Conservation (phyloP, 2,329 filamentous ascomycete genomes). For the Microcera coccophila region DNA sequence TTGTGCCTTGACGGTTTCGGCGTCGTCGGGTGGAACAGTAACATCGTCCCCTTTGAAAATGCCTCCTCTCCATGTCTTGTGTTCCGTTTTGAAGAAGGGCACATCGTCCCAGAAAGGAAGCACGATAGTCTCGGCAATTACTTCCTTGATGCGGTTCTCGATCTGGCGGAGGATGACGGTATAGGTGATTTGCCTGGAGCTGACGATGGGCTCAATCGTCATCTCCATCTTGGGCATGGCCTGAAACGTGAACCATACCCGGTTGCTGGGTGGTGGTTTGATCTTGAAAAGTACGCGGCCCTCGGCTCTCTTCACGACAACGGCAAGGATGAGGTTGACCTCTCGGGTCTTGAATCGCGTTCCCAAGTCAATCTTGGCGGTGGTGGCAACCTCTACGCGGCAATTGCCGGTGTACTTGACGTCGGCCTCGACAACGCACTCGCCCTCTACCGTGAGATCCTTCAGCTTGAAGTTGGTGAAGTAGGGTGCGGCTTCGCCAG, state of each 20-base stretch:
- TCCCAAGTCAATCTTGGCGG: slow-evolving; percentile 86
- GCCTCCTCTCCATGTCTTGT: slow-evolving; percentile 77
- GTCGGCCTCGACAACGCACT: slow-evolving; percentile 82
- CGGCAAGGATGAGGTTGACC: slow-evolving; percentile 83
- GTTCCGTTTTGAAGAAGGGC: slow-evolving; percentile 79
- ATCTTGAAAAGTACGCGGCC: slow-evolving; percentile 82
- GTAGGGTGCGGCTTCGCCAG: slow-evolving; percentile 81
- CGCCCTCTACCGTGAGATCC: slow-evolving; percentile 87
- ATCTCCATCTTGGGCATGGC: slow-evolving; percentile 91
- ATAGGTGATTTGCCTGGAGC: slow-evolving; percentile 92
- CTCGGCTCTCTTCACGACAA: slow-evolving; percentile 77
- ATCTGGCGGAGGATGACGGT: slow-evolving; percentile 88
- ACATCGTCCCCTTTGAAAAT: slow-evolving; percentile 63
- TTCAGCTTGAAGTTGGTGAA: slow-evolving; percentile 85
- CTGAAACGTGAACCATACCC: slow-evolving; percentile 93
- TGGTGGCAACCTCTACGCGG: slow-evolving; percentile 85
- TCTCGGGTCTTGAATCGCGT: slow-evolving; percentile 84
- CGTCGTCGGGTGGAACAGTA: slow-evolving; percentile 29
- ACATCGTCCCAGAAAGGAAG: slow-evolving; percentile 94
- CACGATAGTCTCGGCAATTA: slow-evolving; percentile 87
- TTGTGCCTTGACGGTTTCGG: slow-evolving; percentile 27
- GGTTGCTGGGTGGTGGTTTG: slow-evolving; percentile 92
- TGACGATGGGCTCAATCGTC: slow-evolving; percentile 92
- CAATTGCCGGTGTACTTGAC: slow-evolving; percentile 87
- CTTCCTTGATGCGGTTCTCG: slow-evolving; percentile 90